These are phyloP conservation scores for Leccinum disarticulatum DNA, from an alignment of 768 basidiomycete genomes.

Conservation along the genomic window DNA sequence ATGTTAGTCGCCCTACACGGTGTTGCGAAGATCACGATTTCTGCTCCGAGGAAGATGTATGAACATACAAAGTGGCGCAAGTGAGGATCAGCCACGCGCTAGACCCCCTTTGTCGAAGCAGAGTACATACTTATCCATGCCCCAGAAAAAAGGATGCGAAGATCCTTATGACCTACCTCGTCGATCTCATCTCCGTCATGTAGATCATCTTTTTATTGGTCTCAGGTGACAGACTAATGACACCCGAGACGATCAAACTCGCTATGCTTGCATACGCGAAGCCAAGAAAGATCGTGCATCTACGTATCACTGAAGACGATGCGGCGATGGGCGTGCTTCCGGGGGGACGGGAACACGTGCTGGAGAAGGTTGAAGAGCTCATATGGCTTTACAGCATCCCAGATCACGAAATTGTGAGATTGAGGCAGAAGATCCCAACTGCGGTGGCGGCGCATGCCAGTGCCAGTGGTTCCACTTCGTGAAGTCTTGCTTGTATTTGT, in stretches of 20 bases:
- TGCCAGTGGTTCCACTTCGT: too few species aligned
- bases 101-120: background rate
- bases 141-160: background rate
- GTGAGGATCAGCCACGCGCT: too few species aligned
- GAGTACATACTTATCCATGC: background rate
- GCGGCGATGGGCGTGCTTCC: background rate
- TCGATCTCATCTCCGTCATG: background rate
- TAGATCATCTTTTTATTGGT: background rate
- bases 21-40: too few species aligned
- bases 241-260: background rate
- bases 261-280: background rate
- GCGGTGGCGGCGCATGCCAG: too few species aligned
- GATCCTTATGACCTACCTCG: background rate
- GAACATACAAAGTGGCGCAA: too few species aligned
- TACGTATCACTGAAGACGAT: background rate
- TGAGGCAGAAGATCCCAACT: background rate
- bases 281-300: background rate
- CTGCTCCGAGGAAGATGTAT: too few species aligned
- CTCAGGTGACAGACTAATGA: background rate
- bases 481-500: too few species aligned
- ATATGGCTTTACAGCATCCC: background rate
- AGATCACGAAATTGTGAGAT: background rate
- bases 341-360: background rate
- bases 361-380: background rate
- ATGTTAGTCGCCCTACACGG: too few species aligned